These are phyloP conservation scores for Porcisia deanei DNA, from an alignment of 208 protist species.

Conservation along the genomic window DNA sequence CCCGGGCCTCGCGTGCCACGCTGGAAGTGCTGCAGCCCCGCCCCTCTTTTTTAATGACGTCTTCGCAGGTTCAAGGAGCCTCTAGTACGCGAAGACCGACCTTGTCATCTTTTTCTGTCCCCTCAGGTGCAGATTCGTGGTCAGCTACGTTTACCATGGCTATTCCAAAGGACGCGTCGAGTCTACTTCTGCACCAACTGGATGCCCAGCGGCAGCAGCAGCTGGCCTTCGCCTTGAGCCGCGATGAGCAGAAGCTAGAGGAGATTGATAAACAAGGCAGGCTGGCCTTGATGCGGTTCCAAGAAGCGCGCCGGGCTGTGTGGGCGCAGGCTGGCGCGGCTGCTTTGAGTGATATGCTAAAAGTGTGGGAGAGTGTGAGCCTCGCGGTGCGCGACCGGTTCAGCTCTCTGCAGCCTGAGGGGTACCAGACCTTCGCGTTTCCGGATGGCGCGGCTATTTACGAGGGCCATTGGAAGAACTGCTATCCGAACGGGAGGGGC, in stretches of 20 bases:
- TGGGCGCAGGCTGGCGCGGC: conserved; percentile 43
- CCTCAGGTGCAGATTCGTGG: neutral
- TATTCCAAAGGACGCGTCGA: conserved; percentile 42
- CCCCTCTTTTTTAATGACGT: neutral
- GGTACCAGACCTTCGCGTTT: conserved; percentile 84
- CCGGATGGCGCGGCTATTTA: conserved; percentile 80
- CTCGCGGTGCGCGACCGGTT: conserved; percentile 63
- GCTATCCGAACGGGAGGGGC: conserved; percentile 83
- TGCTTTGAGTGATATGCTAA: conserved; percentile 34
- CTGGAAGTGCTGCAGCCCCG: neutral
- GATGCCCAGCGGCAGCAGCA: conserved; percentile 42
- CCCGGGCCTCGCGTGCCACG: neutral
- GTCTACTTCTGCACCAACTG: conserved; percentile 51
- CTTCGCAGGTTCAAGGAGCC: neutral
- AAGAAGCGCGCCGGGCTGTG: conserved; percentile 56
- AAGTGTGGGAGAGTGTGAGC: conserved; percentile 51
- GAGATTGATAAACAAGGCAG: conserved; percentile 43
- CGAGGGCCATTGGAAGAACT: conserved; percentile 90
- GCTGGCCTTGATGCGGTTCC: conserved; percentile 41
- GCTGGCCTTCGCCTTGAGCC: conserved; percentile 37
- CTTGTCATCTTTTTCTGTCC: neutral
- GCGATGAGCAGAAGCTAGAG: conserved; percentile 36
- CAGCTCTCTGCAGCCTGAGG: conserved; percentile 60
- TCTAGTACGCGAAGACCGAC: neutral
- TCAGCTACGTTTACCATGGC: conserved; percentile 16